Conservation (phyloP, 2,329 filamentous ascomycete genomes). For the Beauveria caledonica region DNA sequence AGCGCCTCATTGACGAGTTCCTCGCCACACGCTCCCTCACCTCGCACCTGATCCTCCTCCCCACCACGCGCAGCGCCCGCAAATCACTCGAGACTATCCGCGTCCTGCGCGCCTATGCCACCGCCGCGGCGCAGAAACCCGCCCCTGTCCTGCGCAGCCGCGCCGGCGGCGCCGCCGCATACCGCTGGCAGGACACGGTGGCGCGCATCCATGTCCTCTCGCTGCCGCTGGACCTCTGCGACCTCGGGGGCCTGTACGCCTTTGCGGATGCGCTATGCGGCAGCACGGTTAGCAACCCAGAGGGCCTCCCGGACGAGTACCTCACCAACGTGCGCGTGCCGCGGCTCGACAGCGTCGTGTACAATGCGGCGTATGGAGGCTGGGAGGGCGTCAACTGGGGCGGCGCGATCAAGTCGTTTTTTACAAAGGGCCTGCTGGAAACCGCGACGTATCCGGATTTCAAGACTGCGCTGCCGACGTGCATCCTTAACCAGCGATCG, state of each 20-base stretch:
- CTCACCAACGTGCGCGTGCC: slow-evolving; percentile 46
- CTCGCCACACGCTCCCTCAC: slow-evolving; percentile 57
- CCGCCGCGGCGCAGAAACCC: slow-evolving; percentile 29
- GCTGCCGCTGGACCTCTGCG: slow-evolving; percentile 52
- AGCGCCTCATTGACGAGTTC: slow-evolving; percentile 86
- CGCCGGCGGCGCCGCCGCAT: slow-evolving; percentile 20
- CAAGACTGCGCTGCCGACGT: slow-evolving; percentile 54
- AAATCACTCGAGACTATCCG: slow-evolving; percentile 69
- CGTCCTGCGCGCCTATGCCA: slow-evolving; percentile 52
- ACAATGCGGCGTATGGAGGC: slow-evolving; percentile 84
- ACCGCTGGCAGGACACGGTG: slow-evolving; percentile 32
- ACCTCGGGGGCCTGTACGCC: slow-evolving; percentile 41
- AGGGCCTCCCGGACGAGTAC: slow-evolving; percentile 27
- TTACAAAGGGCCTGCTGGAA: slow-evolving; percentile 55
- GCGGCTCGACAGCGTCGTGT: slow-evolving; percentile 68
- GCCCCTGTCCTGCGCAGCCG: slow-evolving; percentile 31
- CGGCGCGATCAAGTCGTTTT: slow-evolving; percentile 41
- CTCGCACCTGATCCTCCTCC: slow-evolving; percentile 68
- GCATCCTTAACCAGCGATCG: slow-evolving; percentile 33
- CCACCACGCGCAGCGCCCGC: slow-evolving; percentile 67
- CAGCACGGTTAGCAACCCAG: slow-evolving; percentile 38
- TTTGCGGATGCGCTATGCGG: slow-evolving; percentile 39
- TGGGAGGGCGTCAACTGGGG: slow-evolving; percentile 74
- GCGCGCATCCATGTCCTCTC: slow-evolving; percentile 50
- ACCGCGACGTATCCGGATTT: slow-evolving; percentile 69